phyloP scores from a whole-genome alignment of 192 early-diverging fungal genomes.

The Linnemannia elongata region DNA sequence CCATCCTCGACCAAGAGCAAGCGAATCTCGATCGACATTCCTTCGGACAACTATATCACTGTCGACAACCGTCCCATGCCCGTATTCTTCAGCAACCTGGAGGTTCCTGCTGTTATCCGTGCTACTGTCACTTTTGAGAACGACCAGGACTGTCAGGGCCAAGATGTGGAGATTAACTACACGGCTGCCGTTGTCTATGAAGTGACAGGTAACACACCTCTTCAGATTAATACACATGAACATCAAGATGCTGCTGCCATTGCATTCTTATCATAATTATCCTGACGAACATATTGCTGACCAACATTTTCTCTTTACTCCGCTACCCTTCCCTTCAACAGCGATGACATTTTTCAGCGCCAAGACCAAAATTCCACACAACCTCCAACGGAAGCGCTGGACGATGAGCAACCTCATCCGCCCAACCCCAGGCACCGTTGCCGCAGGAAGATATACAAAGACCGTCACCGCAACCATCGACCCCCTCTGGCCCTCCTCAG shows the following conservation, averaged over 20 bases:
- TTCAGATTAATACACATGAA: background rate
- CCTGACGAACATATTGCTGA: background rate
- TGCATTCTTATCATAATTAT: background rate
- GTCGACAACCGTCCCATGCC: background rate
- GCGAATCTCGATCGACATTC: constrained; percentile 8
- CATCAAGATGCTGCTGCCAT: background rate
- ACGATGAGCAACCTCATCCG: background rate
- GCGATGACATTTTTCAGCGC: background rate
- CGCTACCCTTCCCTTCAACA: background rate
- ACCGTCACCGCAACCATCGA: background rate
- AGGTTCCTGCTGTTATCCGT: background rate
- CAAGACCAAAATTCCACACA: background rate
- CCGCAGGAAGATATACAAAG: constrained; percentile 16
- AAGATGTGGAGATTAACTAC: background rate
- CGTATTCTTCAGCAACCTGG: constrained; percentile 10
- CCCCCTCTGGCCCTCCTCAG: constrained; percentile 20
- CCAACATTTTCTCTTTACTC: background rate
- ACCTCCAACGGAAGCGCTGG: constrained; percentile 18
- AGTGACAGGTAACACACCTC: background rate
- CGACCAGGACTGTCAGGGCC: constrained; percentile 13
- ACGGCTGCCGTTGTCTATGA: background rate
- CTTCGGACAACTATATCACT: background rate
- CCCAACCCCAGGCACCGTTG: background rate
- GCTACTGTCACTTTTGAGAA: constrained; percentile 13
- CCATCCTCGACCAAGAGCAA: background rate